Evolutionary conservation across 495 filamentous ascomycete genomes (phyloP).

Genomic region (Aspergillus wentii): DNA sequence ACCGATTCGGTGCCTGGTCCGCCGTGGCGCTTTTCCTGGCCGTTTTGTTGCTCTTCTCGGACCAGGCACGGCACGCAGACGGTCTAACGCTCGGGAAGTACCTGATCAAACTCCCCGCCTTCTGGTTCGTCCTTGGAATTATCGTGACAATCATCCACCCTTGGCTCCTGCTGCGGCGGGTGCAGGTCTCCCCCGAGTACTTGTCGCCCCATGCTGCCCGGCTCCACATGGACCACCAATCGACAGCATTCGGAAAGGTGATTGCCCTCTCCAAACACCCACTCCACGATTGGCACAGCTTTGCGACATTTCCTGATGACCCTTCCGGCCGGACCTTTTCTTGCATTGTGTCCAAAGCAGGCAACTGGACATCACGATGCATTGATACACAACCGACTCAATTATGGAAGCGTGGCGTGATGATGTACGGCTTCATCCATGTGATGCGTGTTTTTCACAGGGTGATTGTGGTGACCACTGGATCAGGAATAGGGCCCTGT

Average conservation of each 20-base stretch:
- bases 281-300: conserved; percentile 75
- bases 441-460: conserved; percentile 63
- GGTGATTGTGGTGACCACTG: conserved; percentile 72
- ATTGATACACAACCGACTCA: conserved; percentile 55
- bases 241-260: conserved; percentile 38
- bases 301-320: conserved; percentile 64
- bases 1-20: conserved; percentile 52
- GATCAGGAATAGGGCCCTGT: conserved; percentile 71
- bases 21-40: conserved; percentile 44
- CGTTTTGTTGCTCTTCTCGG: conserved; percentile 30
- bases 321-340: conserved; percentile 48
- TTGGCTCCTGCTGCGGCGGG: conserved; percentile 41
- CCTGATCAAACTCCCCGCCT: conserved; percentile 34
- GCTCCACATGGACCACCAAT: conserved; percentile 61
- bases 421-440: conserved; percentile 67
- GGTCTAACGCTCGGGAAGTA: conserved; percentile 25
- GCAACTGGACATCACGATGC: conserved; percentile 72
- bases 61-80: conserved; percentile 24
- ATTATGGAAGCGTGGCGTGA: conserved; percentile 42
- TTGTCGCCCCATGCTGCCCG: conserved; percentile 66
- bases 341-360: conserved; percentile 71
- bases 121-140: conserved; percentile 37
- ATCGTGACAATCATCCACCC: conserved; percentile 37
- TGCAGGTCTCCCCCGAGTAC: conserved; percentile 53
- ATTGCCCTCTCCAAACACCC: conserved; percentile 47